Evolutionary conservation across 345 rosid genomes (phyloP).

Genomic region (Kandelia obovata): DNA sequence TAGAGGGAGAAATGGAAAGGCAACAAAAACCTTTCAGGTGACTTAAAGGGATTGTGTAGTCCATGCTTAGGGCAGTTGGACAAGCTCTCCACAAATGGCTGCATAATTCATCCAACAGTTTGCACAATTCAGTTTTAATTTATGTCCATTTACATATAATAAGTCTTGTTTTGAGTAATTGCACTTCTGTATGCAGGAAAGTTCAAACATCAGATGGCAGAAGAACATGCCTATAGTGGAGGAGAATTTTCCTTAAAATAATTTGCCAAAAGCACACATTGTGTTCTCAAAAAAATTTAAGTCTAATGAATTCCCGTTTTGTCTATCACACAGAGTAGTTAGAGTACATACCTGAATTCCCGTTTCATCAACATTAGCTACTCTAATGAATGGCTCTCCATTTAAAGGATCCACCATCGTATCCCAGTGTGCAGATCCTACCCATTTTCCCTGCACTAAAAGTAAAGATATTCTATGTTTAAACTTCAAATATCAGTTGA

Average conservation of each 20-base stretch:
- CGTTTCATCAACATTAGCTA: constrained; percentile 73
- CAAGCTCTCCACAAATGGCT: constrained; percentile 97
- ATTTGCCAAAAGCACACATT: not conserved
- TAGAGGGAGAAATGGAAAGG: constrained; percentile 6
- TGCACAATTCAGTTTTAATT: constrained; percentile 7
- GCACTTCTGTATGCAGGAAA: not conserved
- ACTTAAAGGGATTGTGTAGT: constrained; percentile 91
- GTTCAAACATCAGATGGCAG: not conserved
- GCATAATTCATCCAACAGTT: constrained; percentile 33
- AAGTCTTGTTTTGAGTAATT: not conserved
- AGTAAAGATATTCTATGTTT: constrained; percentile 6
- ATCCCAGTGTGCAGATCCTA: constrained; percentile 55
- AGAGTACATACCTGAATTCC: constrained; percentile 55
- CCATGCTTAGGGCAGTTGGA: constrained; percentile 93
- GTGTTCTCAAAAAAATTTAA: not conserved
- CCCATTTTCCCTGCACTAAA: constrained; percentile 94
- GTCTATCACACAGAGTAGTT: no score
- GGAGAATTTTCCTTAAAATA: no score
- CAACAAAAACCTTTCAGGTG: constrained; percentile 77
- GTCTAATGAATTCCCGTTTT: constrained; percentile 50
- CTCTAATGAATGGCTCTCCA: constrained; percentile 86
- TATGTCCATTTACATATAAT: not conserved
- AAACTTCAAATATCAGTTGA: constrained; percentile 8
- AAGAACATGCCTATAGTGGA: no score
- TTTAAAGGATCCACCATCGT: constrained; percentile 82